Evolutionary conservation across 306 rosid species (phyloP), one percentile per base, ranked within the genome.

Genomic region (Rosa chinensis): DNA sequence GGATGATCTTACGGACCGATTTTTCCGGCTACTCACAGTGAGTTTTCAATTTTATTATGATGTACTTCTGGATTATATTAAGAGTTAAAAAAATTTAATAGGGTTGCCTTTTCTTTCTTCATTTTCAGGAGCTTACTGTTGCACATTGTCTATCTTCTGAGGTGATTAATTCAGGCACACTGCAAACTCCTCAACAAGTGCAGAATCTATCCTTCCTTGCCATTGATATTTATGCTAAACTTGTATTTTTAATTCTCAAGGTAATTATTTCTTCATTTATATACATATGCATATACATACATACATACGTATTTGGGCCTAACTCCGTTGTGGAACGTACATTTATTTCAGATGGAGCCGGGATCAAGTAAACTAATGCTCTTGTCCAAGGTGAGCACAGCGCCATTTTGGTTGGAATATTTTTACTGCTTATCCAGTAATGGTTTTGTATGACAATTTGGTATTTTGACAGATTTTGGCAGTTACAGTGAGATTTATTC

Each of bases 1-100:
- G 44, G 99, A 96, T 86, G 99, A 96, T 44, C 68, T 87, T 55
- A 90, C 96, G 37, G 99, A 96, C 71, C 96, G 91, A 28, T 91
- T 96, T 87, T 96, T 96, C 86, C 89, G 87, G 44, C 61, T 88
- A 47, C 89, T 96, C 64, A 90, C 88, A 53, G 99, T 96, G 58
- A 73, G 83, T 77, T 71, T 40, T 82, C 77, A 77, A 43, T 70
- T 78, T 79, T 44, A 44, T 7, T 44, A 48, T 66, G 43, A 40
- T 67, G 6, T 35, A 42, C 42, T 11, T 67, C 16, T 25, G 48
- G 48, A 37, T 66, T 55, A 20, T 67, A 72, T 48, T 45, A 12
- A 7, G 73, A 61, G 67, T 78, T 76, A 23, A 63, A 49, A 32
- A 49, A 43, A 58, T 61, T 4, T 80, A 70, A 39, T 16, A 1